Base-by-base conservation (phyloP, 768 basidiomycete genomes). In the Mycena vitilis region DNA sequence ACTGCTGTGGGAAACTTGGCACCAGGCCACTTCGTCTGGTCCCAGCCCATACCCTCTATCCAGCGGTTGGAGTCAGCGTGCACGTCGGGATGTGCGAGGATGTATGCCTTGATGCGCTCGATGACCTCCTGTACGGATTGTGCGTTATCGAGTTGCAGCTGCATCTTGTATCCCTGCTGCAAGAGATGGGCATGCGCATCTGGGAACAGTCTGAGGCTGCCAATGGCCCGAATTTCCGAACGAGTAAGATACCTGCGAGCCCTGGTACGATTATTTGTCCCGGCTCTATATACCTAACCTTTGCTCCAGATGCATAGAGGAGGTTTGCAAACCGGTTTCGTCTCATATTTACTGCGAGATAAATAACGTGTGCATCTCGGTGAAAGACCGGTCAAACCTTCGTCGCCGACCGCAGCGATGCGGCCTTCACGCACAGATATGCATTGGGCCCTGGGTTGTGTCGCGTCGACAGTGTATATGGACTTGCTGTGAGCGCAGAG, bases 31-130 rank as follows among this genome's bases (percentile, higher is more conserved):
- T 86, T 84, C 1, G 92, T 97, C 78, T 99, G 95, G 74, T 99
- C 94, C 96, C 96, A 99, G 6, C 96, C 96, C 82, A 92, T 87
- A 13, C 95, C 96, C 72, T 90, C 82, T 48, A 98, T 87, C 94
- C 95, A 98, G 7, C 75, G 80, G 4, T 84, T 80, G 4, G 79
- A 81, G 73, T 93, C 85, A 4, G 83, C 75, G 1, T 80, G 75
- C 8, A 91, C 76, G 45, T 89, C 88, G 0, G 91, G 88, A 60
- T 89, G 87, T 0, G 83, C 77, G 5, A 81, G 73, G 63, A 95
- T 85, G 69, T 91, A 90, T 1, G 77, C 70, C 63, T 88, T 89
- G 40, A 95, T 79, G 1, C 85, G 82, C 5, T 85, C 81, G 16
- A 94, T 77, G 13, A 94, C 84, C 58, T 94, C 94, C 72, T 86